Evolutionary conservation across 768 basidiomycete genomes (phyloP), one percentile per base, ranked within the genome.

Genomic region (Hygrophorus pudorinus): DNA sequence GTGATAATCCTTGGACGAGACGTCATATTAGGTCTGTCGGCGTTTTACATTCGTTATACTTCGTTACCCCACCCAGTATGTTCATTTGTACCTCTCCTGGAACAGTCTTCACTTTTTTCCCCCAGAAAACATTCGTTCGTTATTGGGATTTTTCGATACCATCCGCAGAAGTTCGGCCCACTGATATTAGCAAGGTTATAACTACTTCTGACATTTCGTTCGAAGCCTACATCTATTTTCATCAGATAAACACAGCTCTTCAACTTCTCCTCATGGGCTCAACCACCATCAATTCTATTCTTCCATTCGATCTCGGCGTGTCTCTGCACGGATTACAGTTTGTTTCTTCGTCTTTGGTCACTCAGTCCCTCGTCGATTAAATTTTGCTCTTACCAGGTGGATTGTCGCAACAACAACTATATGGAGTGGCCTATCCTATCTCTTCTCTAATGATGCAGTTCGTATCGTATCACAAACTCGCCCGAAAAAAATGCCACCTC

Each of bases 81-180:
- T 12, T n/a, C 17, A 18, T 24, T 24, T 35, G 30, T 14, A 12
- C 32, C 29, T 28, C 41, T 20, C 41, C 35, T 32, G 53, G 34
- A 45, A 13, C 35, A 34, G 27, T 29, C 49, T 44, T 37, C 18
- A 34, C 32, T 11, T 21, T 29, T 34, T 35, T 29, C 17, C 36
- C 60, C 36, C 60, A 93, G 86, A 88, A 89, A 89, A 96, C 92
- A 0, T 84, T 90, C 57, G 59, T 67, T 18, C 78, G 96, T 28
- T 99, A 98, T 63, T 99, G 93, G 88, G 88, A 97, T 59, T 89
- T 96, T 50, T 86, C 87, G 8, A 79, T 96, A 41, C 91, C 96
- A 1, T 94, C 92, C 1, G 94, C 91, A 1, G 93, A 96, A 62
- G 91, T 98, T 10, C 78, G 78, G 24, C 94, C 94, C 0, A 98